A percentile compares a stretch with the other conserved stretches of the same genome.
Evolutionary conservation across 116 monocot species (phyloP).

Genomic region (Thalassia testudinum): DNA sequence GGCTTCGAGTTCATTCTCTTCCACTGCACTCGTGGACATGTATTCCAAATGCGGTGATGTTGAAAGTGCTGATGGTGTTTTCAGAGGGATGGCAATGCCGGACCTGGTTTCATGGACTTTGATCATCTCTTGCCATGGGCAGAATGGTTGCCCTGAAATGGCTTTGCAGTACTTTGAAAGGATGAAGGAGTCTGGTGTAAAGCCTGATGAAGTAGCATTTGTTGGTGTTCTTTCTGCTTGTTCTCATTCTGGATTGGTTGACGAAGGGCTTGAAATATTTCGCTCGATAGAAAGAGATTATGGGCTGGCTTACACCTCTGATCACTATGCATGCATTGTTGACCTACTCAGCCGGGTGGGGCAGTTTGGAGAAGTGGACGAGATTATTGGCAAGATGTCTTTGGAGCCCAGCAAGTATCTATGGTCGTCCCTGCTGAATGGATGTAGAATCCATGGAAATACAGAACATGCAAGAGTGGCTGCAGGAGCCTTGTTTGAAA

Average conservation of each 20-base stretch:
- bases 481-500: slow-evolving; percentile 54
- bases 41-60: slow-evolving; percentile 78
- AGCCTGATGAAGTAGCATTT: slow-evolving; percentile 64
- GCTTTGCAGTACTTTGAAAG: slow-evolving; percentile 42
- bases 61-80: slow-evolving; percentile 27
- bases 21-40: slow-evolving; percentile 57
- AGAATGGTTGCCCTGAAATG: slow-evolving; percentile 59
- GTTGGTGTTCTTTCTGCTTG: slow-evolving; percentile 76
- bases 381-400: slow-evolving; percentile 50
- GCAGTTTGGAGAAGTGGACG: slow-evolving; percentile 42
- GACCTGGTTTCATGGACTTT: slow-evolving; percentile 81
- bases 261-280: slow-evolving; percentile 54
- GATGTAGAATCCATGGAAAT: slow-evolving; percentile 55
- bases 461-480: slow-evolving; percentile 33
- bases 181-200: slow-evolving; percentile 42
- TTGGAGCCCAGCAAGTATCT: slow-evolving; percentile 70
- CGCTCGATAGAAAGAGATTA: slow-evolving; percentile 45
- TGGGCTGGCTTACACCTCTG: slow-evolving; percentile 27
- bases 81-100: slow-evolving; percentile 33
- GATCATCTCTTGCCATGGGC: slow-evolving; percentile 49
- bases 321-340: slow-evolving; percentile 84
- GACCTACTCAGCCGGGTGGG: slow-evolving; percentile 81
- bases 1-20: slow-evolving; percentile 31
- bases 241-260: slow-evolving; percentile 55
- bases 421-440: slow-evolving; percentile 85